These are phyloP conservation scores for Calonectria henricotiae DNA, from an alignment of 2,329 filamentous ascomycete species.

Conservation along the genomic window DNA sequence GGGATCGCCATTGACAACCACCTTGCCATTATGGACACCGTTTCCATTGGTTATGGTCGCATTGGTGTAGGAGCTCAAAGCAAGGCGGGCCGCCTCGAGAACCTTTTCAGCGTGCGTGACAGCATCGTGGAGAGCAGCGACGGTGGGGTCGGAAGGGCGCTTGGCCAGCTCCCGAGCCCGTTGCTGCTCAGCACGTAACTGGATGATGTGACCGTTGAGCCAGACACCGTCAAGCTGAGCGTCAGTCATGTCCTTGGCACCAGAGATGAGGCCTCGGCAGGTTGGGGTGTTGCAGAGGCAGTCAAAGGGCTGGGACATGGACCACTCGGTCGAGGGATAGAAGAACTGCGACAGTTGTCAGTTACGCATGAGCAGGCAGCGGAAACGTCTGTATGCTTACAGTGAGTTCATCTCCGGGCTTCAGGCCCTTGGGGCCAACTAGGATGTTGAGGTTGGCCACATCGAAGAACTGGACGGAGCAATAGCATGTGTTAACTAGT, in stretches of 20 bases:
- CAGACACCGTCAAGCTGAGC: slow-evolving; percentile 72
- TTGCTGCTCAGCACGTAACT: slow-evolving; percentile 66
- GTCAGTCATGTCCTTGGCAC: slow-evolving; percentile 74
- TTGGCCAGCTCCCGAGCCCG: slow-evolving; percentile 31
- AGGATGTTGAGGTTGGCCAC: slow-evolving; percentile 71
- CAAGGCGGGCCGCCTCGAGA: slow-evolving; percentile 64
- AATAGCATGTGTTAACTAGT: slow-evolving; percentile 37
- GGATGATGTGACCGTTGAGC: slow-evolving; percentile 75
- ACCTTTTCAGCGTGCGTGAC: slow-evolving; percentile 66
- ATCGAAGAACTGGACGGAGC: slow-evolving; percentile 71
- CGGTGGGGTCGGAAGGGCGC: slow-evolving; percentile 59
- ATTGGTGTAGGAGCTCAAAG: slow-evolving; percentile 60
- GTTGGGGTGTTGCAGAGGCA: slow-evolving; percentile 73
- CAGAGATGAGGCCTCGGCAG: slow-evolving; percentile 76
- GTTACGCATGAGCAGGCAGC: too few species aligned
- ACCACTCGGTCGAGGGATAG: slow-evolving; percentile 83
- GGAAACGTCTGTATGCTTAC: slow-evolving; percentile 54
- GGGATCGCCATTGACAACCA: slow-evolving; percentile 43
- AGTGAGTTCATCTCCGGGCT: slow-evolving; percentile 72
- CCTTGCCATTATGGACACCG: slow-evolving; percentile 35
- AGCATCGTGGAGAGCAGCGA: slow-evolving; percentile 62
- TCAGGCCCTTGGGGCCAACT: slow-evolving; percentile 71
- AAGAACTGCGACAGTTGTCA: slow-evolving; percentile 69
- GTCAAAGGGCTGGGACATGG: slow-evolving; percentile 80
- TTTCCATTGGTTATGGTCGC: slow-evolving; percentile 41